These are phyloP conservation scores for Quercus tomentella DNA, from an alignment of 331 rosid species.

Conservation along the genomic window DNA sequence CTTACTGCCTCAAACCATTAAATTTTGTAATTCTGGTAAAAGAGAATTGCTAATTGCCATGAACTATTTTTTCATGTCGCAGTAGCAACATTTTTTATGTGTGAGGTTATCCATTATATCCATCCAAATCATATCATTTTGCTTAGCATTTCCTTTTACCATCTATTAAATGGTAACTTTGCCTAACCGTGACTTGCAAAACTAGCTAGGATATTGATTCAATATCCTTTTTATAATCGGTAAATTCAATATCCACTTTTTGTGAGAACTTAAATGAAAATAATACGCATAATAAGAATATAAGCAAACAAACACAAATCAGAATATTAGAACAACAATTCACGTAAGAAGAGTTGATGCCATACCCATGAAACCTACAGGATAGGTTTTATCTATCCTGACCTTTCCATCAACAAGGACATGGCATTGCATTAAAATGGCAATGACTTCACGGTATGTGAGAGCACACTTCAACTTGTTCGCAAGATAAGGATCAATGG, in stretches of 20 bases:
- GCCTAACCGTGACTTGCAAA: neutral
- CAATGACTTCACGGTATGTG: constrained; percentile 51
- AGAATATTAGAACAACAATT: neutral
- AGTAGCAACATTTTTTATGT: neutral
- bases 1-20: neutral
- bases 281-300: neutral
- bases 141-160: neutral
- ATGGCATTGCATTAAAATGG: constrained; percentile 63
- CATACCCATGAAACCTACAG: constrained; percentile 65
- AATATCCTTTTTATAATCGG: too few relatives aligned
- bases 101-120: neutral
- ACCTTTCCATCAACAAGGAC: constrained; percentile 57
- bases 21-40: neutral
- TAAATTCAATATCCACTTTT: neutral
- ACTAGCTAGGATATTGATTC: neutral
- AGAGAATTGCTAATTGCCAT: neutral
- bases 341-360: neutral
- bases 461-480: constrained; percentile 58
- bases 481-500: constrained; percentile 55
- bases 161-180: neutral
- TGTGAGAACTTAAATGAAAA: neutral
- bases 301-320: neutral
- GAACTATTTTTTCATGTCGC: neutral
- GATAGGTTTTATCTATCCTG: constrained; percentile 63
- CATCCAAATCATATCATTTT: neutral